These are phyloP conservation scores for Wickerhamomyces queroliae DNA, from an alignment of 805 yeast genomes.

Conservation along the genomic window DNA sequence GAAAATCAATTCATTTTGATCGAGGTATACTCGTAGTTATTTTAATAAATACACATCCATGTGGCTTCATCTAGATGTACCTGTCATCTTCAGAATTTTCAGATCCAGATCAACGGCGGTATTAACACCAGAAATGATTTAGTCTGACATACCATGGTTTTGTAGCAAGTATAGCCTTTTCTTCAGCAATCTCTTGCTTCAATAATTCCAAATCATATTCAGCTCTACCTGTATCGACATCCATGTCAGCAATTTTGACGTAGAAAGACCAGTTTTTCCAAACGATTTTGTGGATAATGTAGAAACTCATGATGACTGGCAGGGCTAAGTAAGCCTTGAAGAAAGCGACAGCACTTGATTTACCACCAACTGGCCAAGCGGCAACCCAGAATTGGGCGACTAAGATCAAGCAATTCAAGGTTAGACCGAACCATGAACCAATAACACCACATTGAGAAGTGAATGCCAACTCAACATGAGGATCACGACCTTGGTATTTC, in stretches of 20 bases:
- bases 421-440: constrained; percentile 62
- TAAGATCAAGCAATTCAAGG: constrained; percentile 53
- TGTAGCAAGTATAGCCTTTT: constrained; percentile 32
- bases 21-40: too few relatives aligned
- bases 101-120: too few relatives aligned
- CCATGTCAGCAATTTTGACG: constrained; percentile 44
- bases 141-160: constrained; percentile 43
- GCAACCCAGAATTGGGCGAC: constrained; percentile 83
- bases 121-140: constrained; percentile 45
- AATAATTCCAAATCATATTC: constrained; percentile 48
- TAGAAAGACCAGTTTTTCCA: constrained; percentile 33
- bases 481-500: constrained; percentile 52
- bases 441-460: constrained; percentile 59
- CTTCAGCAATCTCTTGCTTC: constrained; percentile 48
- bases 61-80: too few relatives aligned
- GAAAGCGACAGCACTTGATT: constrained; percentile 51
- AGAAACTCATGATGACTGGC: constrained; percentile 55
- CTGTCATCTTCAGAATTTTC: too few relatives aligned
- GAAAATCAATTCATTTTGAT: too few relatives aligned
- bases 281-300: constrained; percentile 53
- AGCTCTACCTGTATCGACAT: constrained; percentile 58
- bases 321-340: constrained; percentile 62
- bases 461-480: constrained; percentile 59
- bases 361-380: constrained; percentile 54
- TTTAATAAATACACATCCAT: too few relatives aligned